Evolutionary conservation across 31 red algal genomes (phyloP), one percentile per base, ranked within the genome.

Genomic region (Bonnemaisonia californica): DNA sequence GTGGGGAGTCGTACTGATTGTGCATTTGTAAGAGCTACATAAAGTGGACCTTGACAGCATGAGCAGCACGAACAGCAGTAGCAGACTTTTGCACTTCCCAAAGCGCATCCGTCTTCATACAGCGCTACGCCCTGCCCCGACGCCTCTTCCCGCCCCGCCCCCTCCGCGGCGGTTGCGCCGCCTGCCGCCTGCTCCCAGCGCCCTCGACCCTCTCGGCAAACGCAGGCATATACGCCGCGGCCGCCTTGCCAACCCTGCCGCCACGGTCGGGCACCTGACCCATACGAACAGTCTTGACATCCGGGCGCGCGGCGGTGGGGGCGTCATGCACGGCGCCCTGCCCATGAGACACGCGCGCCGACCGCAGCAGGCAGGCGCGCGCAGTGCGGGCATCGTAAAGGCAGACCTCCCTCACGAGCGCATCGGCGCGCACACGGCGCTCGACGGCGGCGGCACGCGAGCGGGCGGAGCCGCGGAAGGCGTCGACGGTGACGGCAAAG

Each of bases 1-100:
- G 93, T 0, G 93, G 82, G 33, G 34, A 7, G 21, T 31, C 77
- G 24, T 87, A 95, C 60, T 95, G 54, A 89, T 3, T 21, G 65
- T 8, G 34, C 0, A 0, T 36, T 36, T 23, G 28, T 11, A 33
- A 33, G 65, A n/a, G n/a, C n/a, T n/a, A n/a, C n/a, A n/a, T n/a
- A n/a, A n/a, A n/a, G n/a, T n/a, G n/a, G n/a, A n/a, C n/a, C n/a
- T n/a, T n/a, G n/a, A n/a, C n/a, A n/a, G n/a, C n/a, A n/a, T n/a
- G n/a, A n/a, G n/a, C n/a, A n/a, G n/a, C n/a, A n/a, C n/a, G n/a
- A n/a, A n/a, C n/a, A n/a, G n/a, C n/a, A n/a, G n/a, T n/a, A n/a
- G n/a, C n/a, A n/a, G n/a, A n/a, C n/a, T n/a, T n/a, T n/a, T n/a
- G n/a, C n/a, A n/a, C n/a, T n/a, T n/a, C n/a, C n/a, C n/a, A n/a